phyloP scores from a whole-genome alignment of 768 basidiomycete species.

The Paxillus rubicundulus region DNA sequence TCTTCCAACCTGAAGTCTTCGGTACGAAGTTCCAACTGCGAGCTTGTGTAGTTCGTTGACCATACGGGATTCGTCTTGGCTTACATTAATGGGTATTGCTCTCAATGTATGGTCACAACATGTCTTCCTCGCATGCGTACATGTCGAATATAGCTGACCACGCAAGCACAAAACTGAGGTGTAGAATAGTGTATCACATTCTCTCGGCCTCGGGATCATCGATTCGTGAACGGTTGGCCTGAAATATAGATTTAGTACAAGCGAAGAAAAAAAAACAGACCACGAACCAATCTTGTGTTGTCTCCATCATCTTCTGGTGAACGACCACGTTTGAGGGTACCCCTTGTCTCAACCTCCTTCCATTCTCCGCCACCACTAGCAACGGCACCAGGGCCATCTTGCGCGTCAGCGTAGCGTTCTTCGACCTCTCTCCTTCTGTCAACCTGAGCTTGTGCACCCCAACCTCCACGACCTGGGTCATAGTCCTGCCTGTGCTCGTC shows the following conservation, averaged over 20 bases:
- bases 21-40: slow-evolving; percentile 42
- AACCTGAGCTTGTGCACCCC: slow-evolving; percentile 85
- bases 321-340: slow-evolving; percentile 62
- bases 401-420: slow-evolving; percentile 80
- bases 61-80: not conserved
- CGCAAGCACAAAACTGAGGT: slow-evolving; percentile 24
- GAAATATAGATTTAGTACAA: slow-evolving; percentile 7
- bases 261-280: not conserved
- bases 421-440: slow-evolving; percentile 81
- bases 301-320: slow-evolving; percentile 81
- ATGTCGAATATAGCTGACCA: slow-evolving; percentile 1
- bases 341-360: slow-evolving; percentile 60
- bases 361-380: slow-evolving; percentile 85
- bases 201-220: slow-evolving; percentile 68
- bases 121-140: slow-evolving; percentile 15
- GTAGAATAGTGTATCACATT: slow-evolving; percentile 47
- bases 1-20: slow-evolving; percentile 36
- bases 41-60: slow-evolving; percentile 52
- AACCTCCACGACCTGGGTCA: slow-evolving; percentile 92
- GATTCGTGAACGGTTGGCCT: slow-evolving; percentile 60
- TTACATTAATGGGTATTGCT: slow-evolving; percentile 2
- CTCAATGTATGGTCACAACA: slow-evolving; percentile 14
- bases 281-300: slow-evolving; percentile 50
- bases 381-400: slow-evolving; percentile 76
- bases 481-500: slow-evolving; percentile 98